Evolutionary conservation across 2,329 filamentous ascomycete species (phyloP).

Genomic region (Claviceps fusiformis): DNA sequence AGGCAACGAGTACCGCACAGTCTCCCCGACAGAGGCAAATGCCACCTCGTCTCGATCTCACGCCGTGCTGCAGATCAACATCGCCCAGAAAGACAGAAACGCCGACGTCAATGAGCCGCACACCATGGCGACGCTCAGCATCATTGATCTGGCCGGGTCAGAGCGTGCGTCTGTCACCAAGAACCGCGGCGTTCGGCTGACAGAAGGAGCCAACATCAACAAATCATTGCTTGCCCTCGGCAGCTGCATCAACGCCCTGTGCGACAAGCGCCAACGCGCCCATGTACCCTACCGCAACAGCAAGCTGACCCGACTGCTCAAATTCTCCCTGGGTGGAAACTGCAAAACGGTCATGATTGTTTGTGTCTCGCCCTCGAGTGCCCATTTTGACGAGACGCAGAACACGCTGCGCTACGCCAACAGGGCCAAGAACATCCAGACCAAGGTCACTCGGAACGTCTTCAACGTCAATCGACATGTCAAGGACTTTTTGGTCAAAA

Average conservation of each 20-base stretch:
- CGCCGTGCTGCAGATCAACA: slow-evolving; percentile 92
- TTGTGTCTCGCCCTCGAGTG: slow-evolving; percentile 90
- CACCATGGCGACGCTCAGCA: slow-evolving; percentile 95
- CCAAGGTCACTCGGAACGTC: slow-evolving; percentile 96
- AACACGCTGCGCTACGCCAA: slow-evolving; percentile 97
- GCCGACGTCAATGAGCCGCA: slow-evolving; percentile 87
- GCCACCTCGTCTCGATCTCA: slow-evolving; percentile 95
- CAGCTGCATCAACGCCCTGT: slow-evolving; percentile 96
- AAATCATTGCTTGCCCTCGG: slow-evolving; percentile 89
- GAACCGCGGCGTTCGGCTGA: slow-evolving; percentile 79
- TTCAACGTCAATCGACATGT: slow-evolving; percentile 99
- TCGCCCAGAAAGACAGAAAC: slow-evolving; percentile 88
- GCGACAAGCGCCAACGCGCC: slow-evolving; percentile 79
- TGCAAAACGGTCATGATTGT: slow-evolving; percentile 99
- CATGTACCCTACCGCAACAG: slow-evolving; percentile 97
- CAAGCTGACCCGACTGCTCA: slow-evolving; percentile 86
- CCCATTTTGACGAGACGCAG: slow-evolving; percentile 95
- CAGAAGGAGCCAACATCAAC: slow-evolving; percentile 98
- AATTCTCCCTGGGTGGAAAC: slow-evolving; percentile 94
- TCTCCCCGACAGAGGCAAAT: slow-evolving; percentile 94
- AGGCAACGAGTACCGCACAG: slow-evolving; percentile 87
- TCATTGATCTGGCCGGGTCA: slow-evolving; percentile 93
- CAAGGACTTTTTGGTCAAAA: slow-evolving; percentile 98
- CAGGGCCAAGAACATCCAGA: slow-evolving; percentile 97
- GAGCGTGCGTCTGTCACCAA: slow-evolving; percentile 94